Evolutionary conservation across 352 stramenopile species (phyloP).

Genomic region (Pythium dissimile): DNA sequence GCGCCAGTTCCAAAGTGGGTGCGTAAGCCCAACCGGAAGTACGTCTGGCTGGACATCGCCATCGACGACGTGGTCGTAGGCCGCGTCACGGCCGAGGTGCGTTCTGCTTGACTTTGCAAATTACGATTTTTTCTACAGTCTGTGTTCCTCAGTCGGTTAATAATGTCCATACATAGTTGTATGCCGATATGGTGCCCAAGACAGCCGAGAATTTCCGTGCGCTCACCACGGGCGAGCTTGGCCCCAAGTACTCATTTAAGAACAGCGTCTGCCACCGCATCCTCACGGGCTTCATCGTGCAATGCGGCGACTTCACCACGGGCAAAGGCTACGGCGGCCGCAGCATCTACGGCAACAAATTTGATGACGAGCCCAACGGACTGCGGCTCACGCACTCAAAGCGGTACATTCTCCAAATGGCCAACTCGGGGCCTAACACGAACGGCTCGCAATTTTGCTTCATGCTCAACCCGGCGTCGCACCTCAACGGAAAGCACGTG

Average conservation of each 20-base stretch:
- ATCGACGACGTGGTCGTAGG: constrained; percentile 73
- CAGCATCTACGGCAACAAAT: constrained; percentile 97
- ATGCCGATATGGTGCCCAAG: constrained; percentile 95
- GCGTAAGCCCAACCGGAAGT: constrained; percentile 67
- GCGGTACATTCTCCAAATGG: constrained; percentile 93
- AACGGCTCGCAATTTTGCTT: constrained; percentile 99
- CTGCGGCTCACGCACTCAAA: constrained; percentile 76
- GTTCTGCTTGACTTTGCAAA: neutral
- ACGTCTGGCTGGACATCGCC: constrained; percentile 83
- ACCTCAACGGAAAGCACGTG: constrained; percentile 82
- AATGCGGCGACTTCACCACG: constrained; percentile 94
- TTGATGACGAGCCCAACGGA: constrained; percentile 96
- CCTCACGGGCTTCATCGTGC: constrained; percentile 98
- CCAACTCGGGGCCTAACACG: constrained; percentile 96
- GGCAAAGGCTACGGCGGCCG: constrained; percentile 94
- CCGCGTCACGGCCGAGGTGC: constrained; percentile 69
- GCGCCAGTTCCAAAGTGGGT: constrained; percentile 28
- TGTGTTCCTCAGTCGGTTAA: too few relatives aligned
- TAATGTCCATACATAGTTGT: too few relatives aligned
- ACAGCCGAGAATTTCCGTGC: constrained; percentile 97
- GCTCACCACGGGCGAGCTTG: constrained; percentile 96
- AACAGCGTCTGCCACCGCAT: constrained; percentile 97
- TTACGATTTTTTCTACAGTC: neutral
- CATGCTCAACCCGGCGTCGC: constrained; percentile 74
- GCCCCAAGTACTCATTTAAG: constrained; percentile 93